Base-by-base conservation (phyloP, 495 filamentous ascomycete genomes). In the Penicillium daleae region DNA sequence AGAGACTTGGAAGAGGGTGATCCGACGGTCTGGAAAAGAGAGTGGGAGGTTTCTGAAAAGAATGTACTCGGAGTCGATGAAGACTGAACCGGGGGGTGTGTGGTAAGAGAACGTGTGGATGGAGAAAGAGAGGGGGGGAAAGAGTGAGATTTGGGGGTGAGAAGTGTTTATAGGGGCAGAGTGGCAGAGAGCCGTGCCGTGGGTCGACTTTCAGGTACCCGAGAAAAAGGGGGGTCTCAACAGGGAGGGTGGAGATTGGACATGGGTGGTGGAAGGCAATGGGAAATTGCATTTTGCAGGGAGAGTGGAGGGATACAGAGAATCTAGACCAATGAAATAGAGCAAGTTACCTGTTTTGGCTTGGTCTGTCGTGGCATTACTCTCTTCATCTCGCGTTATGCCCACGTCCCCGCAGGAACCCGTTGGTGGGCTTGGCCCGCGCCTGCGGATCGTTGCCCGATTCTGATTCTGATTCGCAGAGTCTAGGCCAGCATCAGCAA, bases 11-110 rank as follows among this genome's bases (percentile, higher is more conserved):
- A n/a, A 17, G 21, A 26, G 26, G 3, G 55, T 52, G 52, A 57
- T 42, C 49, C 33, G 60, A 51, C 61, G 63, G 62, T 48, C 66
- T 66, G 57, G 58, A 48, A 68, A 61, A 69, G 63, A 73, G 64
- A 52, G 44, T 60, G 46, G 50, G 70, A 66, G 71, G 64, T 64
- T 59, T 59, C 62, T 65, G 52, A 71, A 82, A 84, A 80, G 82
- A 85, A 78, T 82, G 82, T 79, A 83, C 73, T 84, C 78, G 80
- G 29, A 7, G 82, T 74, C 57, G 69, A 60, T n/a, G 55, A 73
- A 72, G 66, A 56, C 33, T 56, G 35, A 65, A 72, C 73, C 74
- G 75, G 70, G 75, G 70, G 66, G 60, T 54, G 62, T 44, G 50
- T 57, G 33, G 54, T 32, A 29, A 72, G 63, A 69, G 71, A 72